phyloP scores from a whole-genome alignment of 1,284 basidiomycete species.

The Anthracocystis panici-leucophaei region DNA sequence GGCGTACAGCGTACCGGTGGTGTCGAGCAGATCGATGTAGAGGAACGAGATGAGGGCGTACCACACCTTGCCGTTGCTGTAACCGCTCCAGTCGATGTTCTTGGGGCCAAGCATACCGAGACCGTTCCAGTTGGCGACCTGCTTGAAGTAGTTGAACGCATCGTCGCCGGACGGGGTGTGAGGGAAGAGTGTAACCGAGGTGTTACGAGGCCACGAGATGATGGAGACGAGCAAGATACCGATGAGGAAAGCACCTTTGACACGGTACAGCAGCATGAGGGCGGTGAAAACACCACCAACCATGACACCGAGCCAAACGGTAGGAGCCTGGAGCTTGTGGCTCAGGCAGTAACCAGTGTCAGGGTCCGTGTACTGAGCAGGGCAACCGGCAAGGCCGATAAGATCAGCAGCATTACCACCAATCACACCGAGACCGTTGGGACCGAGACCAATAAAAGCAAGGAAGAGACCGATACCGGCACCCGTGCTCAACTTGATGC shows the following conservation, averaged over 20 bases:
- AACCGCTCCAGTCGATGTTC: constrained; percentile 73
- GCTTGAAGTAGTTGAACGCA: constrained; percentile 86
- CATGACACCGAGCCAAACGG: constrained; percentile 90
- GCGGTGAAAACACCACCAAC: constrained; percentile 78
- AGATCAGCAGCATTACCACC: constrained; percentile 80
- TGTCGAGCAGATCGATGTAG: constrained; percentile 78
- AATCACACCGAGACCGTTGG: constrained; percentile 81
- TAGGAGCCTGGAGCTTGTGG: constrained; percentile 80
- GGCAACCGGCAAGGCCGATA: constrained; percentile 84
- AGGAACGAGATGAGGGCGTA: constrained; percentile 85
- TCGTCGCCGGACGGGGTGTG: constrained; percentile 78
- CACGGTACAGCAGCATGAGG: constrained; percentile 82
- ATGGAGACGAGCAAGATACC: constrained; percentile 84
- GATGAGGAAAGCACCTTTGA: constrained; percentile 85
- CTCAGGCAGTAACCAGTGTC: constrained; percentile 75
- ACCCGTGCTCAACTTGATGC: constrained; percentile 84
- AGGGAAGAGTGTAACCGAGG: constrained; percentile 85
- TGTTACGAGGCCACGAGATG: constrained; percentile 86
- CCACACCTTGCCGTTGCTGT: constrained; percentile 81
- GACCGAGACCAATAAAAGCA: constrained; percentile 73
- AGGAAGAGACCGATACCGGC: constrained; percentile 86
- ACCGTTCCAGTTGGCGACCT: constrained; percentile 79
- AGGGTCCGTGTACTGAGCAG: constrained; percentile 57
- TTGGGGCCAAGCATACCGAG: constrained; percentile 72
- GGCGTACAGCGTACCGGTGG: constrained; percentile 83